Base-by-base conservation (phyloP, 441 rosid genomes). In the Adansonia rubrostipa region DNA sequence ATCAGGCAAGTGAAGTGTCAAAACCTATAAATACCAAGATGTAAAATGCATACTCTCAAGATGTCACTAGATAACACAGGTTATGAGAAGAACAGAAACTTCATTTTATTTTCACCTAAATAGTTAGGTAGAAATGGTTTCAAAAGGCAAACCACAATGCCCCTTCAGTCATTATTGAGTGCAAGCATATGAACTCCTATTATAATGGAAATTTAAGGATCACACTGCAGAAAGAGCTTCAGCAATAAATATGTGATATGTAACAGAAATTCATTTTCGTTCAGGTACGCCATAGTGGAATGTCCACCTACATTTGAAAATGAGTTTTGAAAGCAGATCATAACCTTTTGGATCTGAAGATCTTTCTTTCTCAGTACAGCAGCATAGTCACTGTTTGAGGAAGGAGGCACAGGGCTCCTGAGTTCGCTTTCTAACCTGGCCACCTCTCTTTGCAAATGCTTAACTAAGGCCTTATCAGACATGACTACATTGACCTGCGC, bases 391-490 rank as follows among this genome's bases (percentile, higher is more conserved):
- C 86, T 80, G 79, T 83, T 84, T 45, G 86, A 82, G 50, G 87
- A 76, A 72, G 87, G 81, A 74, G 95, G 86, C 50, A 80, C 85
- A 69, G 91, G 94, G 85, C 80, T 89, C 84, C 88, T 92, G 83
- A 96, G 80, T 87, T 96, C 98, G 20, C 90, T 88, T 85, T 96
- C 99, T 81, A 96, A 82, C 84, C 98, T 89, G 77, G 98, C 98
- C 85, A 96, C 79, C 85, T 96, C 99, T 78, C 81, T 91, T 79
- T 96, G 98, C 78, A 96, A 88, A 72, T 94, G 99, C 92, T 96
- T 94, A 68, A 94, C 97, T 84, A 89, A 86, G 19, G 98, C 96
- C 88, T 94, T 94, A 83, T 96, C 99, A 68, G 99, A 96, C 98
- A 94, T 92, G 62, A 96, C 95, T 57, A 96, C 96, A 80, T 96